Percentiles rank a stretch among this genome's conserved stretches.
phyloP scores from a whole-genome alignment of 768 basidiomycete species.

The Paxillus ammoniavirescens region DNA sequence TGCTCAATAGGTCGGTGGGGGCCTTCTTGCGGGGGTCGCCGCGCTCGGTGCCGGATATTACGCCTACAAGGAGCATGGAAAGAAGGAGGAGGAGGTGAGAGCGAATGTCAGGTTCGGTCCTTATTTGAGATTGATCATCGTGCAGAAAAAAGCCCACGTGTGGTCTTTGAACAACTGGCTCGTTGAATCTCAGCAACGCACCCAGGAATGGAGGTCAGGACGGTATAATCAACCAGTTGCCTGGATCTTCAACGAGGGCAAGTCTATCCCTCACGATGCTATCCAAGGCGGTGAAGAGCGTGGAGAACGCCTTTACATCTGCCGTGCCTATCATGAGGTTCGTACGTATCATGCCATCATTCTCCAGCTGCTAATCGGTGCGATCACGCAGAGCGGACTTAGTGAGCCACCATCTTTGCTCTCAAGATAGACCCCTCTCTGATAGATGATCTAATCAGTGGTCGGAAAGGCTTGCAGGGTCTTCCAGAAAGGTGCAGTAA shows the following conservation, averaged over 20 bases:
- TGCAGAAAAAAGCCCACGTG: slow-evolving; percentile 46
- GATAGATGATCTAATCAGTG: slow-evolving; percentile 37
- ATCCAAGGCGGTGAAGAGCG: slow-evolving; percentile 57
- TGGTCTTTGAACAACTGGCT: slow-evolving; percentile 58
- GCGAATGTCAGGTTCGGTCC: neutral
- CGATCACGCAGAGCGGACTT: slow-evolving; percentile 45
- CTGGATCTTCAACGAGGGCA: slow-evolving; percentile 64
- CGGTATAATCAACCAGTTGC: slow-evolving; percentile 48
- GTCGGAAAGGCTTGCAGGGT: slow-evolving; percentile 61
- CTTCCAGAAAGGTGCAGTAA: slow-evolving; percentile 60
- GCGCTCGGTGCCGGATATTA: slow-evolving; percentile 47
- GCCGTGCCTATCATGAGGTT: slow-evolving; percentile 59
- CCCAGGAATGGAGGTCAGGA: slow-evolving; percentile 43
- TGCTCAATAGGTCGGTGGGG: slow-evolving; percentile 57
- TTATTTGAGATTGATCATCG: neutral
- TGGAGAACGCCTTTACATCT: slow-evolving; percentile 53
- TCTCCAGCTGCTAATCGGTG: slow-evolving; percentile 2
- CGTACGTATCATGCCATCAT: slow-evolving; percentile 11
- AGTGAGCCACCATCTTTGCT: slow-evolving; percentile 35
- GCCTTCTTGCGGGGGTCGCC: slow-evolving; percentile 54
- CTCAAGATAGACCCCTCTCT: neutral
- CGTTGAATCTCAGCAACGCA: slow-evolving; percentile 53
- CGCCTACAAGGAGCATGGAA: slow-evolving; percentile 55
- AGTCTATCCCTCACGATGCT: slow-evolving; percentile 55
- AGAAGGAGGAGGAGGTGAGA: slow-evolving; percentile 55